Evolutionary conservation across 2,329 filamentous ascomycete genomes (phyloP), one percentile per base, ranked within the genome.

Genomic region (Phialocephala subalpina): DNA sequence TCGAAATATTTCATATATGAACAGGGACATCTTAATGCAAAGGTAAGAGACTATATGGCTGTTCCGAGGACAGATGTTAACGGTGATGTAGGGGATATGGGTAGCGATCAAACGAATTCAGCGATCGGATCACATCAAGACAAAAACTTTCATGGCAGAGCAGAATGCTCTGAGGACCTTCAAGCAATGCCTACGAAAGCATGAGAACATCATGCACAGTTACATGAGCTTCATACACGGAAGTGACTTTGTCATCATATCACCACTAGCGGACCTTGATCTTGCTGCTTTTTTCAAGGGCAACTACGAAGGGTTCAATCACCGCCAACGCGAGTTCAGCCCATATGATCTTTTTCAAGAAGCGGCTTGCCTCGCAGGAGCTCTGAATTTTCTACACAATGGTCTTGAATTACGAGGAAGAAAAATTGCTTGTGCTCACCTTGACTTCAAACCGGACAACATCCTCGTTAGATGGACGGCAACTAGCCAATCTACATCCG

Each of bases 381-480:
- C 63, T 25, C 63, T 65, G 3, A 11, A 65, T 18, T 65, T 61
- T 20, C 33, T 65, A 36, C 63, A 65, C 27, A n/a, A 29, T 14
- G 16, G 52, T 1, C 63, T 65, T 25, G 22, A 35, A 16, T 22
- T 64, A 22, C 47, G 62, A 16, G 47, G 29, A 16, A 57, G 35
- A 20, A 61, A 38, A 14, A 61, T 65, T 25, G 36, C 63, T 5
- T 65, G 63, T n/a, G 63, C 63, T 20, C 63, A 65, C 29, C 52
- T 65, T 14, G 63, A 65, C 56, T 57, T 65, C 38, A 60, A 65
- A 12, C 63, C 63, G 18, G 58, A 60, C 38, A 65, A 61, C 40
- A 61, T 65, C 2, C 40, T 65, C 8, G 58, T 65, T 3, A 47
- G 53, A 27, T 65, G 63, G 63, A 20, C 45, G n/a, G 35, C n/a